phyloP scores from a whole-genome alignment of 257 asterid species.

The Asclepias syriaca region DNA sequence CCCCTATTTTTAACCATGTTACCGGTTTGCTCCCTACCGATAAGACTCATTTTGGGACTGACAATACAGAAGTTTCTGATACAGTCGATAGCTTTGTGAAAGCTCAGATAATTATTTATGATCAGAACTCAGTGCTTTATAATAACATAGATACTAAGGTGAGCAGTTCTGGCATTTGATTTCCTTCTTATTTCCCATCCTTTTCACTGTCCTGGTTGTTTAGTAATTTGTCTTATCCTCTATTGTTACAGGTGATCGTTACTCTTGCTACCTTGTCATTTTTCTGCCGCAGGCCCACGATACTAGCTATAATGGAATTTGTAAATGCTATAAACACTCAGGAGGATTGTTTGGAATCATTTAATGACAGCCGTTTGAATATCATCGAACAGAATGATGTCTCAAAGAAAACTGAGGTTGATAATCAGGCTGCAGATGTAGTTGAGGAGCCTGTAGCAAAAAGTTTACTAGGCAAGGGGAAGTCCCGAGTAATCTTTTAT shows the following conservation, averaged over 20 bases:
- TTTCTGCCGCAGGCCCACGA: slow-evolving; percentile 89
- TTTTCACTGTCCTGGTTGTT: background rate
- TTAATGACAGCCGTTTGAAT: slow-evolving; percentile 49
- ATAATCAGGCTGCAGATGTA: slow-evolving; percentile 37
- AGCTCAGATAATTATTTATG: slow-evolving; percentile 76
- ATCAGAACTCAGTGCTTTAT: slow-evolving; percentile 67
- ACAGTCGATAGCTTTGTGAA: slow-evolving; percentile 82
- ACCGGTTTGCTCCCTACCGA: slow-evolving; percentile 67
- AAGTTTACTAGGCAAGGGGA: slow-evolving; percentile 85
- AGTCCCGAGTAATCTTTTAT: slow-evolving; percentile 75
- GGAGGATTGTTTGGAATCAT: slow-evolving; percentile 45
- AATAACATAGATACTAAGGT: slow-evolving; percentile 70
- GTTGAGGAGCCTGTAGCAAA: slow-evolving; percentile 68
- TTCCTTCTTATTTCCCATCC: slow-evolving; percentile 7
- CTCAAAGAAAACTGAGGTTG: slow-evolving; percentile 35
- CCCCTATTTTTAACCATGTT: slow-evolving; percentile 69
- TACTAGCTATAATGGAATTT: slow-evolving; percentile 77
- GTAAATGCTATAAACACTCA: slow-evolving; percentile 54
- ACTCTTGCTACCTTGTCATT: slow-evolving; percentile 90
- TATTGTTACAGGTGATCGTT: slow-evolving; percentile 63
- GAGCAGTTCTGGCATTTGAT: slow-evolving; percentile 21
- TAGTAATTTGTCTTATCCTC: slow-evolving; percentile 1
- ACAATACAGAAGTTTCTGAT: slow-evolving; percentile 39
- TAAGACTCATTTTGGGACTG: slow-evolving; percentile 38
- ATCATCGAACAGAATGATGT: slow-evolving; percentile 30